Percentiles rank a stretch among this genome's conserved stretches.
Conservation (phyloP, 2,329 filamentous ascomycete species). For the Camillea tinctor region DNA sequence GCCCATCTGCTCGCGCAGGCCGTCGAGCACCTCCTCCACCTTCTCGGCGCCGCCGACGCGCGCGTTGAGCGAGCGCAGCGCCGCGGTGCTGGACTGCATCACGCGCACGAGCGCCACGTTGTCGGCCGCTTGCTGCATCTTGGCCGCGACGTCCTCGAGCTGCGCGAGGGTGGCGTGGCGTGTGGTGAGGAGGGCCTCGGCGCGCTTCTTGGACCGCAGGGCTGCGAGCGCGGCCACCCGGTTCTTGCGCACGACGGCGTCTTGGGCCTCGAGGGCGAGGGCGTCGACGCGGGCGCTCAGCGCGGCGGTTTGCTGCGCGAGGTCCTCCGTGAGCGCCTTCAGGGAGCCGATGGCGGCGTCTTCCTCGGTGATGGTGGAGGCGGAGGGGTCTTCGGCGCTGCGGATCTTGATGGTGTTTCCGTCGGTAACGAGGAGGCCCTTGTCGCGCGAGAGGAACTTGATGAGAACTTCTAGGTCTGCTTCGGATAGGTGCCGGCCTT, state of each 20-base stretch:
- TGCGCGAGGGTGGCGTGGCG: constrained; percentile 74
- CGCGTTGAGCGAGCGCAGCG: constrained; percentile 70
- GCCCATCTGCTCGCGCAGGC: constrained; percentile 74
- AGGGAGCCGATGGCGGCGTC: constrained; percentile 82
- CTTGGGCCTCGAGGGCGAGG: constrained; percentile 63
- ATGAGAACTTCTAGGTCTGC: constrained; percentile 69
- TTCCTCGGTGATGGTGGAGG: constrained; percentile 63
- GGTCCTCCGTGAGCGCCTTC: constrained; percentile 71
- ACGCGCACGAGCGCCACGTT: constrained; percentile 80
- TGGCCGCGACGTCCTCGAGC: constrained; percentile 78
- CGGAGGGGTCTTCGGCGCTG: constrained; percentile 41
- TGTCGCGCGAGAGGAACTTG: constrained; percentile 67
- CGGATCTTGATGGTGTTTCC: constrained; percentile 74
- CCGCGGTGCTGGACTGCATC: constrained; percentile 75
- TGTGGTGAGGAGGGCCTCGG: constrained; percentile 69
- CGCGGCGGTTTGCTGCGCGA: constrained; percentile 69
- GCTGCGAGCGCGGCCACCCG: constrained; percentile 72
- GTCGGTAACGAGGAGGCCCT: constrained; percentile 57
- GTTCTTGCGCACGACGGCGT: constrained; percentile 72
- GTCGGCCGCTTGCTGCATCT: constrained; percentile 81
- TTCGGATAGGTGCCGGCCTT: constrained; percentile 52
- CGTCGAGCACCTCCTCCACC: constrained; percentile 74
- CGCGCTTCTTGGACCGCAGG: constrained; percentile 78
- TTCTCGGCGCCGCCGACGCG: constrained; percentile 74
- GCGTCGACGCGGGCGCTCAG: constrained; percentile 66